Percentiles rank a stretch among this genome's conserved stretches.
Conservation (phyloP, 805 yeast species). For the Saturnispora hagleri region DNA sequence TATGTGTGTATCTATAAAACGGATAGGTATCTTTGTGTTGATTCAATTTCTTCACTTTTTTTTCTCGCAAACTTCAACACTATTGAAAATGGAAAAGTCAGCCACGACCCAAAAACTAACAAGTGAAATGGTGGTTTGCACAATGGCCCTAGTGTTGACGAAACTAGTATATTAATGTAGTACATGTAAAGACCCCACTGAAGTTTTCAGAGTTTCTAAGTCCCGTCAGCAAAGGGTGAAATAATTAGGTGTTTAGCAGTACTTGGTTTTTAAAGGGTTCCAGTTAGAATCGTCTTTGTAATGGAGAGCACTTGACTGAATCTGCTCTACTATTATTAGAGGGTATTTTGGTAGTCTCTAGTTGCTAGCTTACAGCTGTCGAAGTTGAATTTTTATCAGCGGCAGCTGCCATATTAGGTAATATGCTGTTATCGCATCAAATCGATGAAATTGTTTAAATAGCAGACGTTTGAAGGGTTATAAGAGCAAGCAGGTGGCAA, state of each 20-base stretch:
- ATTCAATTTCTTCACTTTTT: background rate
- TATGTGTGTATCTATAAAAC: background rate
- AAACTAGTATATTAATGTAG: background rate
- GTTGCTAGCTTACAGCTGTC: background rate
- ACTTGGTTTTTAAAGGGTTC: background rate
- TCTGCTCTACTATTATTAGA: too few species aligned
- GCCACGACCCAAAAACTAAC: background rate
- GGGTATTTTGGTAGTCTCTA: background rate
- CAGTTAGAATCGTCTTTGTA: background rate
- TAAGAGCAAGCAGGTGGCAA: background rate
- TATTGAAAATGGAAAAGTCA: background rate
- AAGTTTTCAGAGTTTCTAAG: background rate
- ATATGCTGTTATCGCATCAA: background rate
- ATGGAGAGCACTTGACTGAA: background rate
- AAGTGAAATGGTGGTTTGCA: background rate
- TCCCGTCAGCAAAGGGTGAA: too few species aligned
- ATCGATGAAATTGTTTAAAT: background rate
- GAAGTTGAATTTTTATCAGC: background rate
- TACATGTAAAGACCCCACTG: background rate
- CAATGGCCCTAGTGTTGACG: too few species aligned
- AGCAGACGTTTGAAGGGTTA: background rate
- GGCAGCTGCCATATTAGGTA: background rate
- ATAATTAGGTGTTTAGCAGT: too few species aligned
- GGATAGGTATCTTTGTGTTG: background rate
- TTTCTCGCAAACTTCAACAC: background rate